A percentile compares a stretch with the other conserved stretches of the same genome.
Evolutionary conservation across 1,284 basidiomycete genomes (phyloP).

Genomic region (Inonotus hispidus): DNA sequence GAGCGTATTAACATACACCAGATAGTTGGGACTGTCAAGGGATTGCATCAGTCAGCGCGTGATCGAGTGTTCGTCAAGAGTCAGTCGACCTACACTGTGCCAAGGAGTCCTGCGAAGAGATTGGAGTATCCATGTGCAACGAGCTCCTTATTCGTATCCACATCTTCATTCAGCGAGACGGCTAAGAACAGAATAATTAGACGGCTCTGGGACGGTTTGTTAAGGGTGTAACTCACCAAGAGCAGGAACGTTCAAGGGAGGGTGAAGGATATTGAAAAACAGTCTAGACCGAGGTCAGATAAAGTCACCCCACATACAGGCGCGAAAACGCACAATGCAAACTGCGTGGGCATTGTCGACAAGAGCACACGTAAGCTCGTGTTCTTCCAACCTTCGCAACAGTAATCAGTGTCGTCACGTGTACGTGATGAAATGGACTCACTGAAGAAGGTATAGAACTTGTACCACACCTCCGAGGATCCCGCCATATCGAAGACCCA

Average conservation of each 20-base stretch:
- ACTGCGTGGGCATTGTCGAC: slow-evolving; percentile 76
- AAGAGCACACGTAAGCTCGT: slow-evolving; percentile 64
- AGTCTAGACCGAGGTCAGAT: slow-evolving; percentile 37
- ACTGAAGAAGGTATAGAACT: slow-evolving; percentile 78
- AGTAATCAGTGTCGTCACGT: neutral
- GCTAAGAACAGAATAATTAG: slow-evolving; percentile 35
- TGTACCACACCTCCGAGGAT: slow-evolving; percentile 69
- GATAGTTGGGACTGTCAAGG: slow-evolving; percentile 62
- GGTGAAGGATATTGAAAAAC: slow-evolving; percentile 93
- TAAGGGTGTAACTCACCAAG: slow-evolving; percentile 46
- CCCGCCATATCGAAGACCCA: slow-evolving; percentile 88
- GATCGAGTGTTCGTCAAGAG: neutral
- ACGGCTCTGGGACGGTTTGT: neutral
- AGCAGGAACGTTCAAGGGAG: slow-evolving; percentile 91
- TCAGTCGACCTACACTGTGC: slow-evolving; percentile 60
- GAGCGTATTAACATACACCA: slow-evolving; percentile 88
- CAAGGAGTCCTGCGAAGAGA: slow-evolving; percentile 72
- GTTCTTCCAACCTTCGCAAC: slow-evolving; percentile 48
- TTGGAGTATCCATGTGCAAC: slow-evolving; percentile 94
- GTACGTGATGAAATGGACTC: slow-evolving; percentile 20
- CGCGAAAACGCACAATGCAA: slow-evolving; percentile 55
- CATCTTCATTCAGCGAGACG: slow-evolving; percentile 88
- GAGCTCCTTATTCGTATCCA: slow-evolving; percentile 91
- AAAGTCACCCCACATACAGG: slow-evolving; percentile 1
- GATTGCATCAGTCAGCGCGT: neutral